These are phyloP conservation scores for Ogataea corticis DNA, from an alignment of 805 yeast genomes.

Conservation along the genomic window DNA sequence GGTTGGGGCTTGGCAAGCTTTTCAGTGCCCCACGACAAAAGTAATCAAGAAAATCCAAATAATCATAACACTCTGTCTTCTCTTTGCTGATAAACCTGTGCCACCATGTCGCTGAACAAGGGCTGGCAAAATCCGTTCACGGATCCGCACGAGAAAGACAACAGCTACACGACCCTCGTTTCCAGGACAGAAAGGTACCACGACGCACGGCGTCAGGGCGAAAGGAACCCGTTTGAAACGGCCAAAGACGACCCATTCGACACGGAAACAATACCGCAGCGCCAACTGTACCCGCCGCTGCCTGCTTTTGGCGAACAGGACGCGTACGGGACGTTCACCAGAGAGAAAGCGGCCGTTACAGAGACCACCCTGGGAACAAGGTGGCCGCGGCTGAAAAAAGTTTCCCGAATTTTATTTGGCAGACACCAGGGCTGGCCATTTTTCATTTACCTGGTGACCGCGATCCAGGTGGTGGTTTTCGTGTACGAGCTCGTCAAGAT, in stretches of 20 bases:
- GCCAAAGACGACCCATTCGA: conserved; percentile 1
- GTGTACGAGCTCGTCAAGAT: conserved; percentile 59
- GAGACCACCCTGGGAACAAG: conserved; percentile 2
- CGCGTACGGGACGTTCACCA: neutral
- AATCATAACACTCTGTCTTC: no score
- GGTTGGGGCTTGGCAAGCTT: neutral
- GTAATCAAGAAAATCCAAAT: no score
- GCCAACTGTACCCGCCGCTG: neutral
- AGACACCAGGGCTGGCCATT: conserved; percentile 26
- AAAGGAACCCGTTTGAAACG: neutral
- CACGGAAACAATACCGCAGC: neutral
- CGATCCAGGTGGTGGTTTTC: conserved; percentile 55
- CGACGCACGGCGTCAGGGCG: conserved; percentile 1
- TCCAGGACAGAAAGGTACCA: conserved; percentile 4
- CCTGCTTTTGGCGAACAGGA: conserved; percentile 1
- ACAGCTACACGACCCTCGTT: conserved; percentile 4
- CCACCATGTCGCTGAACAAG: conserved; percentile 4
- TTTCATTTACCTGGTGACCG: conserved; percentile 38
- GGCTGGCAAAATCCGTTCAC: conserved; percentile 4
- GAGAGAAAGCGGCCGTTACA: neutral
- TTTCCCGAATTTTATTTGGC: conserved; percentile 16
- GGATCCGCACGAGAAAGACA: conserved; percentile 3
- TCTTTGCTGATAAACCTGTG: neutral
- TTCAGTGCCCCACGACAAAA: no score
- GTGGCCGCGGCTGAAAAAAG: neutral